Percentiles rank a stretch among this genome's conserved stretches.
Conservation (phyloP, 1,284 basidiomycete species). For the Leucoagaricus sp. region DNA sequence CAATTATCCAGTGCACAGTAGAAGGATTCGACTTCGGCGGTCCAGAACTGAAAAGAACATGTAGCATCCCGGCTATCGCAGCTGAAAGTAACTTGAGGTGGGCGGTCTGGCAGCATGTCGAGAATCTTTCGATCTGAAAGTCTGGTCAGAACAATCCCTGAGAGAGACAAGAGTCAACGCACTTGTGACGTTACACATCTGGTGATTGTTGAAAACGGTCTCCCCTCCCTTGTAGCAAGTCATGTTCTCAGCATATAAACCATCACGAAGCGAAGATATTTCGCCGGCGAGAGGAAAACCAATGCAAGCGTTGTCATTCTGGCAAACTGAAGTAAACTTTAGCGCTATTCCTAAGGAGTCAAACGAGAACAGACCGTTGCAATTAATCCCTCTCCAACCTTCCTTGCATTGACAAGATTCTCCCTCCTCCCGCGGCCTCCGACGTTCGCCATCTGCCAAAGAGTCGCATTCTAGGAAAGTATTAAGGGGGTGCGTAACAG, state of each 20-base stretch:
- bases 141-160: background rate
- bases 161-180: constrained; percentile 32
- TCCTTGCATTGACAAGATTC: constrained; percentile 87
- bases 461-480: constrained; percentile 80
- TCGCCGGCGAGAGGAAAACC: constrained; percentile 70
- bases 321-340: constrained; percentile 64
- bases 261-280: constrained; percentile 43
- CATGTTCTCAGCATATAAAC: constrained; percentile 63
- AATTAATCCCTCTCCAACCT: constrained; percentile 95
- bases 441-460: constrained; percentile 84
- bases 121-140: constrained; percentile 38
- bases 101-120: constrained; percentile 63
- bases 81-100: constrained; percentile 90
- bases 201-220: constrained; percentile 90
- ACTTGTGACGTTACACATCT: constrained; percentile 99
- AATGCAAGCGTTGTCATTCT: constrained; percentile 77
- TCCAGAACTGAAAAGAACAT: constrained; percentile 98
- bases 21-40: constrained; percentile 91
- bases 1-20: constrained; percentile 87
- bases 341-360: background rate
- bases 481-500: background rate
- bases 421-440: constrained; percentile 77
- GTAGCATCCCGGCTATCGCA: constrained; percentile 64
- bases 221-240: constrained; percentile 93
- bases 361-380: constrained; percentile 75